phyloP scores from a whole-genome alignment of 805 yeast genomes.

The Kodamaea kakaduensis region DNA sequence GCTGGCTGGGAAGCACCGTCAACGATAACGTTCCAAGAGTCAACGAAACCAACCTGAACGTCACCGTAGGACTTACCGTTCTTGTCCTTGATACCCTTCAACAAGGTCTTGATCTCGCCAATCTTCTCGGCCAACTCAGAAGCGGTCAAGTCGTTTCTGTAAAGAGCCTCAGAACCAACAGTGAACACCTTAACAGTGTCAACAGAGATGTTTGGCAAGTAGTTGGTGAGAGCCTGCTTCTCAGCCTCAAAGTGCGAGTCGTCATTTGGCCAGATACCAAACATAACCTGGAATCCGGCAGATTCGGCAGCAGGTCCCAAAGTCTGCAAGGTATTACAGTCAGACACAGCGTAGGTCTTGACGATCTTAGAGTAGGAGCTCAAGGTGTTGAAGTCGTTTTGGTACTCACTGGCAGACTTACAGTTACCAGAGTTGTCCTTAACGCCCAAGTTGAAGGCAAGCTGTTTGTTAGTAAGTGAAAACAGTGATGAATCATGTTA shows the following conservation, averaged over 20 bases:
- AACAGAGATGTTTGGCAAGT: slow-evolving; percentile 69
- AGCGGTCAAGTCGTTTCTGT: slow-evolving; percentile 84
- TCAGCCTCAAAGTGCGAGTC: slow-evolving; percentile 73
- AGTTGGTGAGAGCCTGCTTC: slow-evolving; percentile 61
- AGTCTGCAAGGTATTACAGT: slow-evolving; percentile 81
- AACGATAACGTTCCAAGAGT: slow-evolving; percentile 90
- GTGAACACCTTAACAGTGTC: slow-evolving; percentile 70
- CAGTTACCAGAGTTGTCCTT: slow-evolving; percentile 70
- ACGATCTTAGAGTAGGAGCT: slow-evolving; percentile 58
- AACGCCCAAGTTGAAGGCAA: slow-evolving; percentile 83
- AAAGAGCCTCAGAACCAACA: slow-evolving; percentile 94
- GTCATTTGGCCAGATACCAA: slow-evolving; percentile 95
- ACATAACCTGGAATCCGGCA: slow-evolving; percentile 69
- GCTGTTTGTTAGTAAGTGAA: slow-evolving; percentile 20
- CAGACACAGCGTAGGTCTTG: slow-evolving; percentile 89
- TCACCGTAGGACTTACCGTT: slow-evolving; percentile 72
- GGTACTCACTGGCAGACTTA: slow-evolving; percentile 69
- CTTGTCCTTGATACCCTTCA: slow-evolving; percentile 65
- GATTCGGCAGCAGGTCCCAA: slow-evolving; percentile 84
- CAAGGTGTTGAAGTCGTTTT: slow-evolving; percentile 59
- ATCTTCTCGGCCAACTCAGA: slow-evolving; percentile 67
- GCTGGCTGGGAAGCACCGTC: slow-evolving; percentile 71
- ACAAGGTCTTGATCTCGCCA: slow-evolving; percentile 52
- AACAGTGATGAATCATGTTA: not conserved
- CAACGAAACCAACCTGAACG: slow-evolving; percentile 86